Percentiles rank a stretch among this genome's conserved stretches.
phyloP scores from a whole-genome alignment of 495 filamentous ascomycete genomes.

The Chaetomium cochliodes region DNA sequence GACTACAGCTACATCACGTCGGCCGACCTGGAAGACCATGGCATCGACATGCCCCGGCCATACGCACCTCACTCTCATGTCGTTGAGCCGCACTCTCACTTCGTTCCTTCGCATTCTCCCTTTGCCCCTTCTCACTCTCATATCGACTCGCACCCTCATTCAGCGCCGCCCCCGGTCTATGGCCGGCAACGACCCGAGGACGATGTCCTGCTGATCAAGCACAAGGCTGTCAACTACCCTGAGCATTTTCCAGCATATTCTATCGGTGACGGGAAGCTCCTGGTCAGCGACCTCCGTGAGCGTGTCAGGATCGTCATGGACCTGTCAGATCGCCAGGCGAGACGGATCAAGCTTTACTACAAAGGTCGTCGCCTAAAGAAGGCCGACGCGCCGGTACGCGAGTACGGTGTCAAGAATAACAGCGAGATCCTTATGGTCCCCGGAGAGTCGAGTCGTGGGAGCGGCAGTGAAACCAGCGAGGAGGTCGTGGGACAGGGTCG shows the following conservation, averaged over 20 bases:
- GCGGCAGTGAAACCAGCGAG: slow-evolving; percentile 53
- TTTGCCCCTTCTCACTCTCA: slow-evolving; percentile 33
- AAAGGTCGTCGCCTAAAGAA: slow-evolving; percentile 77
- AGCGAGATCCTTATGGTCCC: slow-evolving; percentile 65
- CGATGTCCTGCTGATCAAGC: slow-evolving; percentile 73
- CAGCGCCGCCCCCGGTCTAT: slow-evolving; percentile 27
- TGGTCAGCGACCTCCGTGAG: slow-evolving; percentile 63
- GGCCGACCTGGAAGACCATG: slow-evolving; percentile 57
- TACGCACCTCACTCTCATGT: slow-evolving; percentile 40
- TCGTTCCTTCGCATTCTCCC: no score
- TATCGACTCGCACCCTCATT: slow-evolving; percentile 31
- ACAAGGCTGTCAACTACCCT: slow-evolving; percentile 68
- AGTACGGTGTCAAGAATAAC: slow-evolving; percentile 77
- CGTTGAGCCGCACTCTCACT: slow-evolving; percentile 34
- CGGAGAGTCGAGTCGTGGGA: slow-evolving; percentile 47
- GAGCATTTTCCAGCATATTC: slow-evolving; percentile 77
- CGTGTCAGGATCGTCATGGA: slow-evolving; percentile 63
- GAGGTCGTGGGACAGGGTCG: slow-evolving; percentile 43
- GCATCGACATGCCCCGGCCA: slow-evolving; percentile 33
- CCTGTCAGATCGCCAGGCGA: slow-evolving; percentile 53
- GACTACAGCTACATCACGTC: slow-evolving; percentile 82
- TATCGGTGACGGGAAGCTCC: slow-evolving; percentile 74
- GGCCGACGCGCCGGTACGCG: slow-evolving; percentile 59
- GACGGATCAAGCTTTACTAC: slow-evolving; percentile 70
- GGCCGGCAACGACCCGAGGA: slow-evolving; percentile 52